Conservation (phyloP, 805 yeast genomes). For the baker's yeast (Saccharomyces cerevisiae) region DNA sequence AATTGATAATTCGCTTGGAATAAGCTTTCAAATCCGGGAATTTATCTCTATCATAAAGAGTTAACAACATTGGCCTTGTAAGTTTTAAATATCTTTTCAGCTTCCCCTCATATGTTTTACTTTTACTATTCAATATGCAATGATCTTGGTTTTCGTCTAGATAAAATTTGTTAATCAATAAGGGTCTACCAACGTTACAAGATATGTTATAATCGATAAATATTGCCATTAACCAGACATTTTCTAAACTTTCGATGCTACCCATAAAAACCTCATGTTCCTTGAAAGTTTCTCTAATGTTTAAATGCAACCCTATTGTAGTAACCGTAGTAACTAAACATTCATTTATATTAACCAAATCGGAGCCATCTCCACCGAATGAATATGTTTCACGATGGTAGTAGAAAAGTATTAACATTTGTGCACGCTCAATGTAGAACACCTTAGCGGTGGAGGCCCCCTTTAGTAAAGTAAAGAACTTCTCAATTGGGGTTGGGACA, state of each 20-base stretch:
- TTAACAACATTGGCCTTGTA: conserved; percentile 13
- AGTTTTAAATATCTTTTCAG: conserved; percentile 11
- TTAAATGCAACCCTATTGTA: conserved; percentile 19
- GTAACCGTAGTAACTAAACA: conserved; percentile 13
- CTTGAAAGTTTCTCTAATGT: conserved; percentile 12
- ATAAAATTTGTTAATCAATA: conserved; percentile 9
- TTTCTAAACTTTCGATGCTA: conserved; percentile 13
- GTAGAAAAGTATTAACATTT: conserved; percentile 19
- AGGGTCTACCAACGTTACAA: conserved; percentile 20
- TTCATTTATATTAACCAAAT: conserved; percentile 10
- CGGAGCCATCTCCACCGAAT: conserved; percentile 23
- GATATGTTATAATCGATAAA: conserved; percentile 20
- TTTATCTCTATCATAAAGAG: conserved; percentile 5
- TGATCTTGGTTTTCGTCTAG: conserved; percentile 1
- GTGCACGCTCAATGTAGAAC: conserved; percentile 24
- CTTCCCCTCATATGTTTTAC: conserved; percentile 5
- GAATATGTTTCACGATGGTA: not conserved
- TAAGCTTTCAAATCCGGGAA: conserved; percentile 9
- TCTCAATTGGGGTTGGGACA: conserved; percentile 15
- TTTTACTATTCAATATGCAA: not conserved
- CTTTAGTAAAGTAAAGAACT: conserved; percentile 16
- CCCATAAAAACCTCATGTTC: conserved; percentile 16
- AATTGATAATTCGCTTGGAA: conserved; percentile 3
- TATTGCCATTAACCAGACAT: conserved; percentile 23
- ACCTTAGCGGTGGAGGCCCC: conserved; percentile 25